A percentile compares a stretch with the other conserved stretches of the same genome.
phyloP scores from a whole-genome alignment of 306 rosid genomes.

The Boehmeria nivea region DNA sequence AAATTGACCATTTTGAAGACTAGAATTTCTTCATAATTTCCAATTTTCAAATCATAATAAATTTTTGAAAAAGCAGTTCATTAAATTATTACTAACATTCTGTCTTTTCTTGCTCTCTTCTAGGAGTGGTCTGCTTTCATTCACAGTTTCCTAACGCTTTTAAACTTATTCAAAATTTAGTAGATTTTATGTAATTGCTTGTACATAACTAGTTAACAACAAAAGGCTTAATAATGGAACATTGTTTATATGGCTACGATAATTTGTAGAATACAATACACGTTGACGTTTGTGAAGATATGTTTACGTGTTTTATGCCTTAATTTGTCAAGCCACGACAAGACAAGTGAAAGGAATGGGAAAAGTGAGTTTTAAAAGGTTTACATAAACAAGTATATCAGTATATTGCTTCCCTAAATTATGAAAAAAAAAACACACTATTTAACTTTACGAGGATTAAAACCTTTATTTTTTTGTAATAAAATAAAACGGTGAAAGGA shows the following conservation, averaged over 20 bases:
- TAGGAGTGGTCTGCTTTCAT: background rate
- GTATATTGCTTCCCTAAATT: no score
- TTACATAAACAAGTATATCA: background rate
- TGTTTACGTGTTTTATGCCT: background rate
- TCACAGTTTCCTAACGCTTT: background rate
- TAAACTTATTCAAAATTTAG: no score
- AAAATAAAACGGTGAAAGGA: background rate
- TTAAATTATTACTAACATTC: background rate
- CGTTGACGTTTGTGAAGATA: background rate
- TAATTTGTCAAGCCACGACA: background rate
- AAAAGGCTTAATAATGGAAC: background rate
- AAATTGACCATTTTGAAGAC: background rate
- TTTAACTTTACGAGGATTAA: background rate
- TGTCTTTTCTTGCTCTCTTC: background rate
- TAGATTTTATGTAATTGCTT: no score
- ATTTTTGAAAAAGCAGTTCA: no score
- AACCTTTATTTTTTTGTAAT: background rate
- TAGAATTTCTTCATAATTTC: no score
- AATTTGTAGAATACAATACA: background rate
- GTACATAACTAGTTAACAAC: background rate
- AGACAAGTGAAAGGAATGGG: background rate
- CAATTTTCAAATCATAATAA: no score
- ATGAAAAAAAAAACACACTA: background rate
- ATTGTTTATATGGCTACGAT: background rate
- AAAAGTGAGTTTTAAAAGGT: background rate